These are phyloP conservation scores for Neocallimastix lanati DNA, from an alignment of 192 early-diverging fungal genomes.

Conservation along the genomic window DNA sequence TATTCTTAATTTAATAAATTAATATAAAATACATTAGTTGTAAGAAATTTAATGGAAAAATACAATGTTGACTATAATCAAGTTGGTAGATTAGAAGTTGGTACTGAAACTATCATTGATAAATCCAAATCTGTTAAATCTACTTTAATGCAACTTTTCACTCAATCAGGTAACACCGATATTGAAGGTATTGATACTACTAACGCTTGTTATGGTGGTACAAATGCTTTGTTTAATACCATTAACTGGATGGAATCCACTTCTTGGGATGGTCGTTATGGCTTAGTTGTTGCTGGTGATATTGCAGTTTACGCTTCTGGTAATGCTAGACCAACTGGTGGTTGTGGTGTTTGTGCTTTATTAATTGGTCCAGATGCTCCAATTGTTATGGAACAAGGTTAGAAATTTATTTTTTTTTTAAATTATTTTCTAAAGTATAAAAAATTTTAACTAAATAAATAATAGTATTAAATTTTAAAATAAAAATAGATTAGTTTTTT, in stretches of 20 bases:
- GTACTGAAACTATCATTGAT: slow-evolving; percentile 98
- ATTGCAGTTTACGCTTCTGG: slow-evolving; percentile 92
- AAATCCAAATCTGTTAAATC: slow-evolving; percentile 97
- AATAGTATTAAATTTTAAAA: too few species aligned
- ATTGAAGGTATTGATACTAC: slow-evolving; percentile 95
- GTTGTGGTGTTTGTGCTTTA: slow-evolving; percentile 72
- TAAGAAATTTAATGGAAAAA: slow-evolving; percentile 82
- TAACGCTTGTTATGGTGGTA: slow-evolving; percentile 98
- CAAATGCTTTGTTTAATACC: slow-evolving; percentile 86
- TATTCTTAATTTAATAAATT: too few species aligned
- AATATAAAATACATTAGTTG: too few species aligned
- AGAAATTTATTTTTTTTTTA: too few species aligned
- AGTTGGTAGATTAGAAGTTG: slow-evolving; percentile 90
- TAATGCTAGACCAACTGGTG: slow-evolving; percentile 67
- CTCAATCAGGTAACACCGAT: slow-evolving; percentile 72
- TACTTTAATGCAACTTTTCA: slow-evolving; percentile 87
- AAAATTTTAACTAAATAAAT: too few species aligned
- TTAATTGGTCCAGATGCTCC: slow-evolving; percentile 85
- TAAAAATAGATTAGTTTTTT: too few species aligned
- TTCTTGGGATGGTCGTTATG: slow-evolving; percentile 76
- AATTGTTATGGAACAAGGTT: slow-evolving; percentile 73
- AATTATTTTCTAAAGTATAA: too few species aligned
- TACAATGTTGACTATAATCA: slow-evolving; percentile 65
- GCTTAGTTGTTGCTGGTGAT: slow-evolving; percentile 79
- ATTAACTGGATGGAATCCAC: slow-evolving; percentile 94